Conservation (phyloP, 371 early-diverging fungal genomes). For the Syncephalastrum contaminatum region DNA sequence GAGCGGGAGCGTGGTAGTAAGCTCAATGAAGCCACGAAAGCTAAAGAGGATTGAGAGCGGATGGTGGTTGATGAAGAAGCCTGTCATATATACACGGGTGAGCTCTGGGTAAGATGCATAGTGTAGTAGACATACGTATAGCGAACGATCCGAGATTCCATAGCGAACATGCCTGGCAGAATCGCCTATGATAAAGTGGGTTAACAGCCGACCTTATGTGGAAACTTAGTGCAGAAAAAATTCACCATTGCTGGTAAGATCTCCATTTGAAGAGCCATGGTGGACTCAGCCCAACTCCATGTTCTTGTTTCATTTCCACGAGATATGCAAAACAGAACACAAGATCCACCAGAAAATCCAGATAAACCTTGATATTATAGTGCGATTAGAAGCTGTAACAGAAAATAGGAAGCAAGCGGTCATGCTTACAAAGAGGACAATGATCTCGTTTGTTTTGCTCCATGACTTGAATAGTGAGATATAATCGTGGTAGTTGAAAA, state of each 20-base stretch:
- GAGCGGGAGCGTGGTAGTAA: constrained; percentile 43
- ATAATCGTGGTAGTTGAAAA: neutral
- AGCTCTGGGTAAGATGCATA: no score
- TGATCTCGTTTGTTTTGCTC: constrained; percentile 9
- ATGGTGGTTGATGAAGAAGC: neutral
- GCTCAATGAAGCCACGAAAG: constrained; percentile 33
- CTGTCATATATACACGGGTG: constrained; percentile 6
- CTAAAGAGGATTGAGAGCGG: constrained; percentile 23
- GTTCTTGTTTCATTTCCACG: constrained; percentile 45
- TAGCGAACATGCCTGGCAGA: constrained; percentile 30
- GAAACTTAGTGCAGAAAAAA: neutral
- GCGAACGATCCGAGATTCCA: constrained; percentile 21
- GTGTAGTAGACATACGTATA: constrained; percentile 12
- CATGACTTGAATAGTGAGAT: constrained; percentile 3
- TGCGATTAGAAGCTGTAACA: no score
- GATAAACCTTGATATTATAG: no score
- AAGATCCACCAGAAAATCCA: constrained; percentile 37
- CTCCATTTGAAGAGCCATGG: constrained; percentile 38
- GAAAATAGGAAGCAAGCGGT: no score
- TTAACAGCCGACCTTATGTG: constrained; percentile 7
- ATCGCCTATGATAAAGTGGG: constrained; percentile 27
- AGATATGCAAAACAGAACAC: constrained; percentile 57
- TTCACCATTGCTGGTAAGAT: constrained; percentile 7
- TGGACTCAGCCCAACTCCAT: constrained; percentile 27
- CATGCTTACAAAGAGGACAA: no score